Base-by-base conservation (phyloP, 495 filamentous ascomycete genomes). In the Penicillium robsamsonii region DNA sequence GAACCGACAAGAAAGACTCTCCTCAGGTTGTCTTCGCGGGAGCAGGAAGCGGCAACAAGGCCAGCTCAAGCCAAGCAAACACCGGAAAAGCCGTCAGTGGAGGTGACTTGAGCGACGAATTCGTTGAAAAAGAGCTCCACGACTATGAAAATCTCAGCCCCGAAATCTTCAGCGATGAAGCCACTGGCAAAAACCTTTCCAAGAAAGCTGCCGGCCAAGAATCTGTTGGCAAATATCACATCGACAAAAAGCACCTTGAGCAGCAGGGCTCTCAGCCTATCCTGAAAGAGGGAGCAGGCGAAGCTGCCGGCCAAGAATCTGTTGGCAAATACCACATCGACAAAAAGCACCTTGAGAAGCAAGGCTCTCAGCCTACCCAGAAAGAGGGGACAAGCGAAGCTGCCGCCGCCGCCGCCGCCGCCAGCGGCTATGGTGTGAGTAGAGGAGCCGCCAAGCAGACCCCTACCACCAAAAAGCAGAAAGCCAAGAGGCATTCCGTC, bases 101-200 rank as follows among this genome's bases (percentile, higher is more conserved):
- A 9, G 43, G 22, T 7, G 52, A 11, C 1, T 54, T 4, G 10
- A 40, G 43, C 31, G 17, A 54, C 0, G 42, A 44, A 2, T 40
- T 12, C n/a, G 40, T 54, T 22, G 22, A 54, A 6, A 50, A 56
- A 4, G 54, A 50, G 37, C 38, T 49, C 7, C 35, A 48, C n/a
- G 44, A 49, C 35, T 27, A 43, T 11, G 31, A 50, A 3, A 50
- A 35, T 9, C 44, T 44, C 37, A 25, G 46, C 46, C 9, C 27
- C 4, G 29, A 50, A 3, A 29, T 56, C 17, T 50, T 50, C 17
- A 30, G 17, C 2, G 38, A 56, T n/a, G 35, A 5, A 22, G 17
- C 12, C 24, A 17, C 17, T 15, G 12, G 12, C 17, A 33, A 20
- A 25, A 18, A 8, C 13, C 13, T 30, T 1, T 43, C 53, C 8